Evolutionary conservation across 1,284 basidiomycete species (phyloP).

Genomic region (Ganoderma resinaceum): DNA sequence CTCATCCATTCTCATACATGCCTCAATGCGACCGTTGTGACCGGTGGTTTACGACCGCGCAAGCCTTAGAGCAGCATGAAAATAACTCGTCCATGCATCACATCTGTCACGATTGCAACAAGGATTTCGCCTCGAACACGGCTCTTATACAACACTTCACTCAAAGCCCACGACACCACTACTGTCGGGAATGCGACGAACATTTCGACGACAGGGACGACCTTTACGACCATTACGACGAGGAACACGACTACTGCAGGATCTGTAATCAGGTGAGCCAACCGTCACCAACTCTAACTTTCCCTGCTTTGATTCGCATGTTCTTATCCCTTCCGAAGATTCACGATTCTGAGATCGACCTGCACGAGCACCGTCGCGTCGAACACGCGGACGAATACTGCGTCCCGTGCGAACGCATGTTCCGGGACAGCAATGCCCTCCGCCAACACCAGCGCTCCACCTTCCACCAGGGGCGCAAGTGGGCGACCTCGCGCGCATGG

Average conservation of each 20-base stretch:
- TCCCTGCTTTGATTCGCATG: background rate
- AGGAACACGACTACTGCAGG: slow-evolving; percentile 28
- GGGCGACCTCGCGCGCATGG: slow-evolving; percentile 44
- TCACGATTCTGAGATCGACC: slow-evolving; percentile 20
- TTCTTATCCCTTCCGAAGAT: slow-evolving; percentile 11
- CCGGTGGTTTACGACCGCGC: slow-evolving; percentile 21
- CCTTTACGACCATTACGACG: slow-evolving; percentile 28
- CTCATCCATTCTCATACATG: slow-evolving; percentile 15
- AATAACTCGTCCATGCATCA: slow-evolving; percentile 40
- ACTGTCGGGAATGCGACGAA: slow-evolving; percentile 36
- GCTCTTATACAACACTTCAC: slow-evolving; percentile 32
- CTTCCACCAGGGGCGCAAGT: slow-evolving; percentile 34
- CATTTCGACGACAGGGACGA: slow-evolving; percentile 30
- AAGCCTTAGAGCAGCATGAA: slow-evolving; percentile 36
- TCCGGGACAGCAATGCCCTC: slow-evolving; percentile 34
- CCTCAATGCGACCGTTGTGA: slow-evolving; percentile 25
- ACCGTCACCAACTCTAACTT: background rate
- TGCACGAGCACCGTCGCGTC: slow-evolving; percentile 35
- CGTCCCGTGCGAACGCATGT: slow-evolving; percentile 35
- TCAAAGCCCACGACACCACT: slow-evolving; percentile 35
- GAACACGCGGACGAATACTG: slow-evolving; percentile 37
- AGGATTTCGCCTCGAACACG: slow-evolving; percentile 25
- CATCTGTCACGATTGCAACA: slow-evolving; percentile 44
- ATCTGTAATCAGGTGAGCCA: slow-evolving; percentile 28
- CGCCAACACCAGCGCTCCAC: slow-evolving; percentile 37